Conservation (phyloP, 164 flowering plant species). For the Saururus chinensis region DNA sequence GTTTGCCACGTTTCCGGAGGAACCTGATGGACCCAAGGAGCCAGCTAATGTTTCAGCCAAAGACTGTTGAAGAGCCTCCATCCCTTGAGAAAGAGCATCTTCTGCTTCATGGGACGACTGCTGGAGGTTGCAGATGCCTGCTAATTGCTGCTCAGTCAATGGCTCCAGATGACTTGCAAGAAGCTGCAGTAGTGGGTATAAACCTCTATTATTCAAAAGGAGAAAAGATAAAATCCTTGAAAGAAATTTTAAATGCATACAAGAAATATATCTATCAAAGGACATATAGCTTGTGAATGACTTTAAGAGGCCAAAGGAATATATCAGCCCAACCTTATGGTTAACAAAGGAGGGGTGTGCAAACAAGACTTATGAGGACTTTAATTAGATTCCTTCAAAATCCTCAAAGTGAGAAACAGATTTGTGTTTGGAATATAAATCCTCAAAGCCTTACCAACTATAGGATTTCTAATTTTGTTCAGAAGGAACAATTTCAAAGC, state of each 20-base stretch:
- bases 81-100: constrained; percentile 86
- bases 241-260: neutral
- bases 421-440: too few relatives aligned
- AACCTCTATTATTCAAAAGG: too few relatives aligned
- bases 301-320: too few relatives aligned
- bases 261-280: neutral
- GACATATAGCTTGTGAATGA: too few relatives aligned
- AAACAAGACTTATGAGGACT: too few relatives aligned
- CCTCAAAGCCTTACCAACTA: too few relatives aligned
- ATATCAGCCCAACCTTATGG: too few relatives aligned
- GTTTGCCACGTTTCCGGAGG: constrained; percentile 73
- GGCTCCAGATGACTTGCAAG: constrained; percentile 74
- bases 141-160: constrained; percentile 68
- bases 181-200: constrained; percentile 41
- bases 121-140: constrained; percentile 64
- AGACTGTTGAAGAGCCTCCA: constrained; percentile 86
- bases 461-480: too few relatives aligned
- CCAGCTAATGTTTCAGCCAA: constrained; percentile 78
- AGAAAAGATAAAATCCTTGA: neutral
- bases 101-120: constrained; percentile 87
- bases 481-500: too few relatives aligned
- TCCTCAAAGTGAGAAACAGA: too few relatives aligned
- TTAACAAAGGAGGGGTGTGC: too few relatives aligned
- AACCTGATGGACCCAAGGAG: constrained; percentile 48
- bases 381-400: too few relatives aligned